These are phyloP conservation scores for Colletotrichum horii DNA, from an alignment of 2,329 filamentous ascomycete species.

Conservation along the genomic window DNA sequence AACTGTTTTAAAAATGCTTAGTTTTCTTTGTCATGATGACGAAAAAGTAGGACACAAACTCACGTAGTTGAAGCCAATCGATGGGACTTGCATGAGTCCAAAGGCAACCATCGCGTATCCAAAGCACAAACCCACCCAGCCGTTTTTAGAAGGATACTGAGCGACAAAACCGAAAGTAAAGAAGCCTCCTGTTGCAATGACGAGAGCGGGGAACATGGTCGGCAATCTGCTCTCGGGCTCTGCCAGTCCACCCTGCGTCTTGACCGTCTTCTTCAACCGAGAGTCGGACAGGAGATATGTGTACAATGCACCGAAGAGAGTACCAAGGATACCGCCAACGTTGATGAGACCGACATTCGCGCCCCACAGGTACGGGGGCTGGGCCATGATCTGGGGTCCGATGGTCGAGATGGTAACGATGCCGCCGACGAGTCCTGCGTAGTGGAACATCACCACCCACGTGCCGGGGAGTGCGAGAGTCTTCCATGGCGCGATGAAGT, in stretches of 20 bases:
- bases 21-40: neutral
- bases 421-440: conserved; percentile 39
- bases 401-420: conserved; percentile 39
- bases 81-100: conserved; percentile 42
- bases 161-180: conserved; percentile 43
- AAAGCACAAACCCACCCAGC: conserved; percentile 39
- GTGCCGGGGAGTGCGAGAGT: conserved; percentile 35
- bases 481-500: conserved; percentile 31
- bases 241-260: conserved; percentile 29
- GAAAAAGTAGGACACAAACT: conserved; percentile 23
- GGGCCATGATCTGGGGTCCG: conserved; percentile 32
- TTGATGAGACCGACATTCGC: conserved; percentile 37
- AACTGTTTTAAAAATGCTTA: conserved; percentile 35
- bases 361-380: conserved; percentile 39
- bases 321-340: conserved; percentile 36
- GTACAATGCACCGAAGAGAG: conserved; percentile 30
- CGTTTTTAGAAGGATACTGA: conserved; percentile 29
- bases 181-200: conserved; percentile 35
- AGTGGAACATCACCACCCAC: conserved; percentile 42
- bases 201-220: conserved; percentile 33
- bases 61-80: conserved; percentile 44
- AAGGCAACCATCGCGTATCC: conserved; percentile 42
- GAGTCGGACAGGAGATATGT: conserved; percentile 30
- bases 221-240: conserved; percentile 39
- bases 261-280: conserved; percentile 25